phyloP scores from a whole-genome alignment of 331 rosid species.

The Malus hybrid region DNA sequence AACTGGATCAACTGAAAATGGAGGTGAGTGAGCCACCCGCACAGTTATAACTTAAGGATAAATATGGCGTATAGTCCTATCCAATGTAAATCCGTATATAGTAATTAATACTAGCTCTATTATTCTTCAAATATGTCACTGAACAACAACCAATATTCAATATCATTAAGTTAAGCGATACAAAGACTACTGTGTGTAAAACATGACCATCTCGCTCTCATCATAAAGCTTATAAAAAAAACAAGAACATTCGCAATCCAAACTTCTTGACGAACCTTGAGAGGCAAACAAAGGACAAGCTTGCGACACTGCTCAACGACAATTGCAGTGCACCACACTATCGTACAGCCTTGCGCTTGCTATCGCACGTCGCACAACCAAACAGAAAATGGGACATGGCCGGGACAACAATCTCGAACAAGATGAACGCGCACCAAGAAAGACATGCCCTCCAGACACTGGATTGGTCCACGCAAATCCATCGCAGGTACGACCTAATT shows the following conservation, averaged over 20 bases:
- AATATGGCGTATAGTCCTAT: slow-evolving; percentile 74
- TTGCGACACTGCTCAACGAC: slow-evolving; percentile 53
- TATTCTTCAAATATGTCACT: slow-evolving; percentile 85
- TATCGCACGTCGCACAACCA: slow-evolving; percentile 57
- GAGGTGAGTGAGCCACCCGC: too few species aligned
- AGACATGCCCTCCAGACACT: slow-evolving; percentile 36
- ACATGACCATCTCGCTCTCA: slow-evolving; percentile 62
- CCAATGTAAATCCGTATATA: slow-evolving; percentile 67
- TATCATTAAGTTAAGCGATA: neutral
- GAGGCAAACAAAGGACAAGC: slow-evolving; percentile 63
- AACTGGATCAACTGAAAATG: too few species aligned
- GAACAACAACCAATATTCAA: neutral
- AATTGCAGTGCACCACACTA: slow-evolving; percentile 57
- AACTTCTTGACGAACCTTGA: slow-evolving; percentile 44
- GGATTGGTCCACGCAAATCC: slow-evolving; percentile 97
- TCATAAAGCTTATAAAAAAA: slow-evolving; percentile 73
- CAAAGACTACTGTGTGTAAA: too few species aligned
- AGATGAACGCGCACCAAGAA: slow-evolving; percentile 61
- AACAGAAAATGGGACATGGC: slow-evolving; percentile 53
- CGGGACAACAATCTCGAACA: slow-evolving; percentile 54
- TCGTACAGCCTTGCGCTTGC: slow-evolving; percentile 62
- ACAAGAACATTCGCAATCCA: slow-evolving; percentile 69
- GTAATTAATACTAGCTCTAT: slow-evolving; percentile 71
- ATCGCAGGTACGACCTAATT: slow-evolving; percentile 60
- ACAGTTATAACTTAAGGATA: slow-evolving; percentile 45